Conservation (phyloP, 805 yeast species). For the Suhomyces sp. region DNA sequence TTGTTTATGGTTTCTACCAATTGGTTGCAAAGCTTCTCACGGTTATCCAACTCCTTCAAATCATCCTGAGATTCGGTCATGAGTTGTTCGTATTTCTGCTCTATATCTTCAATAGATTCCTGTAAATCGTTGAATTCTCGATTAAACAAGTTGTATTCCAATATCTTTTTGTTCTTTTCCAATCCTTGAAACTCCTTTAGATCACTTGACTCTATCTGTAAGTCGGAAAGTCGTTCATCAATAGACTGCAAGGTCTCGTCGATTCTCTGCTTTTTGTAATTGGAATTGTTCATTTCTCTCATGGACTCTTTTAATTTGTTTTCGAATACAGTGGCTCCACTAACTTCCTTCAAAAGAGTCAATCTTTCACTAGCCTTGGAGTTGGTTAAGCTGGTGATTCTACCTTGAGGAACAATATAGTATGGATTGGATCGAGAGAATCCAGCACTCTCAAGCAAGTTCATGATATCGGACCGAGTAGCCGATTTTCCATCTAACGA, state of each 20-base stretch:
- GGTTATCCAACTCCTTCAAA: slow-evolving; percentile 54
- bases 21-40: slow-evolving; percentile 52
- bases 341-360: slow-evolving; percentile 79
- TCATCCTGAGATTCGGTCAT: slow-evolving; percentile 53
- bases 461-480: slow-evolving; percentile 76
- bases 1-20: slow-evolving; percentile 46
- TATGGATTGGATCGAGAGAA: slow-evolving; percentile 88
- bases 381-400: slow-evolving; percentile 82
- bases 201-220: slow-evolving; percentile 77
- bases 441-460: slow-evolving; percentile 85
- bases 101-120: slow-evolving; percentile 58
- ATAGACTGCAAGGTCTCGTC: slow-evolving; percentile 70
- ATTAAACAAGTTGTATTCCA: slow-evolving; percentile 73
- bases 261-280: slow-evolving; percentile 65
- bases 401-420: slow-evolving; percentile 96
- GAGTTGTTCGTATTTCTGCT: slow-evolving; percentile 51
- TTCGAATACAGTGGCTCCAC: slow-evolving; percentile 93
- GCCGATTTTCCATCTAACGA: slow-evolving; percentile 78
- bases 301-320: slow-evolving; percentile 71
- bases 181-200: slow-evolving; percentile 64
- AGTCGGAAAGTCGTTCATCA: slow-evolving; percentile 68
- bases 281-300: slow-evolving; percentile 75
- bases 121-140: slow-evolving; percentile 67
- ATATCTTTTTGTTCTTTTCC: slow-evolving; percentile 64
- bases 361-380: slow-evolving; percentile 84